Percentiles rank a stretch among this genome's conserved stretches.
Conservation (phyloP, 139 green algal genomes). For the Asterochloris sp. region DNA sequence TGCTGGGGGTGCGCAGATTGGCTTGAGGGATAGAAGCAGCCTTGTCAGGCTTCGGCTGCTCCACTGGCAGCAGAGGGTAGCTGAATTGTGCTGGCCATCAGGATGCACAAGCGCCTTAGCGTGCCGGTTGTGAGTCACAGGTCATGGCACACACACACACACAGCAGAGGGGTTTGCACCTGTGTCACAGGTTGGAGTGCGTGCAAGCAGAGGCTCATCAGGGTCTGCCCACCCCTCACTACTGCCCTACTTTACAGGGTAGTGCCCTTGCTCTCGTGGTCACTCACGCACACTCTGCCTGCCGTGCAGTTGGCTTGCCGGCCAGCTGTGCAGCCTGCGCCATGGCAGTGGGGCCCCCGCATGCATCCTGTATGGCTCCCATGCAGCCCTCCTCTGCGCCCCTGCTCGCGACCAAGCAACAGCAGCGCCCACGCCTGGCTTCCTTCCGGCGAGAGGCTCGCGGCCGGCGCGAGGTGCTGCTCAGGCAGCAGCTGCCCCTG, state of each 20-base stretch:
- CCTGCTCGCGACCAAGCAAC: background rate
- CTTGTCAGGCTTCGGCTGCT: background rate
- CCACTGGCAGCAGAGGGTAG: too few species aligned
- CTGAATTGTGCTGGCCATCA: too few species aligned
- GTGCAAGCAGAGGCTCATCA: too few species aligned
- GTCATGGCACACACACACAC: too few species aligned
- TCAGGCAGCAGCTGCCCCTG: background rate
- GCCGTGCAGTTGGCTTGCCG: constrained; percentile 30
- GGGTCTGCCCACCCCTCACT: too few species aligned
- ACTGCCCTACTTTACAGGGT: too few species aligned
- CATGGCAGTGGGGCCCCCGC: constrained; percentile 58
- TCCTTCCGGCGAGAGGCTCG: background rate
- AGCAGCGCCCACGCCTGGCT: background rate
- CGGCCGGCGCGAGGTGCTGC: background rate
- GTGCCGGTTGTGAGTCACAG: too few species aligned
- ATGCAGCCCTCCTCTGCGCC: background rate
- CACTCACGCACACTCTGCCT: background rate
- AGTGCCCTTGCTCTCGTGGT: too few species aligned
- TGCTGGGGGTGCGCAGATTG: background rate
- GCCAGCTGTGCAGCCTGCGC: constrained; percentile 43
- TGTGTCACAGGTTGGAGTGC: too few species aligned
- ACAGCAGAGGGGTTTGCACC: too few species aligned
- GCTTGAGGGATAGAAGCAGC: background rate
- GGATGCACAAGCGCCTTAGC: too few species aligned
- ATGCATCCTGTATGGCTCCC: constrained; percentile 61